Evolutionary conservation across 257 asterid species (phyloP).

Genomic region (Ilex aquifolium): DNA sequence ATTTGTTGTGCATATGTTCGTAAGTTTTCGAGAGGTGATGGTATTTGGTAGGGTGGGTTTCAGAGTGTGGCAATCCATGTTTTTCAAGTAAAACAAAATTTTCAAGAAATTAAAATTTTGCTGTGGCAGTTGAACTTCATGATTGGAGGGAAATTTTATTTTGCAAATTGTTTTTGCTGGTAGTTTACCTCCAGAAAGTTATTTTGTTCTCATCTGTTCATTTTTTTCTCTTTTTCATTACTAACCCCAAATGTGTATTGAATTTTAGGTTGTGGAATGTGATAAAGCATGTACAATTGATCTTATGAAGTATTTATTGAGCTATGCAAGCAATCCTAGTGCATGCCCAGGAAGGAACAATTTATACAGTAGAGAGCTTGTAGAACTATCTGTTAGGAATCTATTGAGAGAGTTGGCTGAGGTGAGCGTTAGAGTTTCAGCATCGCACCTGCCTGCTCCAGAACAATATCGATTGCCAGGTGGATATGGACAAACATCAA

Average conservation of each 20-base stretch:
- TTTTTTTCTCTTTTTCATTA: constrained; percentile 1
- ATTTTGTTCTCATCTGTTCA: not conserved
- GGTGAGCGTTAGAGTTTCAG: constrained; percentile 38
- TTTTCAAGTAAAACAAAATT: too few relatives aligned
- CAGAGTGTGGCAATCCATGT: too few relatives aligned
- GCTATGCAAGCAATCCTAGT: constrained; percentile 78
- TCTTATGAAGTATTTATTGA: constrained; percentile 81
- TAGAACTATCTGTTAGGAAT: constrained; percentile 68
- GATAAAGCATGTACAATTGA: constrained; percentile 53
- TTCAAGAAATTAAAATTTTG: too few relatives aligned
- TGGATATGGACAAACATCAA: constrained; percentile 28
- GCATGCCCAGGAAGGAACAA: constrained; percentile 45
- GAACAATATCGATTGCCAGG: constrained; percentile 32
- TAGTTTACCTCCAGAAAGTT: too few relatives aligned
- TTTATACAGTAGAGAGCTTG: constrained; percentile 63
- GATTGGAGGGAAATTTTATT: too few relatives aligned
- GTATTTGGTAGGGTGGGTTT: too few relatives aligned
- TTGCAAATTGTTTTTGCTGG: too few relatives aligned
- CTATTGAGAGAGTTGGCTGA: constrained; percentile 59
- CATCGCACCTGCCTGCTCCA: constrained; percentile 29
- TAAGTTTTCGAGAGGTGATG: too few relatives aligned
- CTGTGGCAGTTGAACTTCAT: too few relatives aligned
- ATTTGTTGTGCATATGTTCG: too few relatives aligned
- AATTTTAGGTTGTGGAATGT: constrained; percentile 43
- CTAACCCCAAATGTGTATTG: not conserved